These are phyloP conservation scores for Eutypa lata DNA, from an alignment of 2,329 filamentous ascomycete genomes.

Conservation along the genomic window DNA sequence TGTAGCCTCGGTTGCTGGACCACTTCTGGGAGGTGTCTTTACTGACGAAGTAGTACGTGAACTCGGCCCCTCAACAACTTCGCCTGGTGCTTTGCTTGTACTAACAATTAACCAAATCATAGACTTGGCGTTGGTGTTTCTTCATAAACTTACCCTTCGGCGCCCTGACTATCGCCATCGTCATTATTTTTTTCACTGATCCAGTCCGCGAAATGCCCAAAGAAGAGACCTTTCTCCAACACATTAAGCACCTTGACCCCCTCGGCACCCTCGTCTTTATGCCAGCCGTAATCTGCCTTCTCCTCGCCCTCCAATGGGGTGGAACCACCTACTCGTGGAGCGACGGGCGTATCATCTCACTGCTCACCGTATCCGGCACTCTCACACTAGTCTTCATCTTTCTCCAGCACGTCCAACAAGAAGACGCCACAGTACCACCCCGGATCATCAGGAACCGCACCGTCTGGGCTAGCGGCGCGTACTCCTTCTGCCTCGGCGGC, in stretches of 20 bases:
- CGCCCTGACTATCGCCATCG: constrained; percentile 20
- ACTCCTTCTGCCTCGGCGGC: constrained; percentile 33
- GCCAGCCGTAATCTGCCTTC: constrained; percentile 38
- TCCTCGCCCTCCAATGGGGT: constrained; percentile 47
- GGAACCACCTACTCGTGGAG: constrained; percentile 34
- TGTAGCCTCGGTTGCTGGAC: constrained; percentile 34
- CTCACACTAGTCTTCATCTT: constrained; percentile 29
- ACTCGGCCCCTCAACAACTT: constrained; percentile 2
- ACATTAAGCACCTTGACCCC: constrained; percentile 23
- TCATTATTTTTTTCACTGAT: constrained; percentile 22
- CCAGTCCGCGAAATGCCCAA: constrained; percentile 5
- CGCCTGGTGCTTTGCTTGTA: not conserved
- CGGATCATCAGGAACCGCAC: constrained; percentile 36
- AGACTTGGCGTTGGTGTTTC: constrained; percentile 31
- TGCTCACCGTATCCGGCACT: constrained; percentile 30
- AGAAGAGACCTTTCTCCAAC: constrained; percentile 12
- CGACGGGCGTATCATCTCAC: constrained; percentile 29
- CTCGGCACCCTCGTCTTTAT: constrained; percentile 25
- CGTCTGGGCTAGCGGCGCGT: constrained; percentile 26
- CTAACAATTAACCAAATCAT: not conserved
- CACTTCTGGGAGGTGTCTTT: constrained; percentile 29
- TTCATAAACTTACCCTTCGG: constrained; percentile 31
- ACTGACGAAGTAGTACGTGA: constrained; percentile 30
- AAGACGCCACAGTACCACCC: constrained; percentile 37
- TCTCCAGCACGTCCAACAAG: constrained; percentile 32